Evolutionary conservation across 441 rosid species (phyloP), one percentile per base, ranked within the genome.

Genomic region (Adansonia grandidieri): DNA sequence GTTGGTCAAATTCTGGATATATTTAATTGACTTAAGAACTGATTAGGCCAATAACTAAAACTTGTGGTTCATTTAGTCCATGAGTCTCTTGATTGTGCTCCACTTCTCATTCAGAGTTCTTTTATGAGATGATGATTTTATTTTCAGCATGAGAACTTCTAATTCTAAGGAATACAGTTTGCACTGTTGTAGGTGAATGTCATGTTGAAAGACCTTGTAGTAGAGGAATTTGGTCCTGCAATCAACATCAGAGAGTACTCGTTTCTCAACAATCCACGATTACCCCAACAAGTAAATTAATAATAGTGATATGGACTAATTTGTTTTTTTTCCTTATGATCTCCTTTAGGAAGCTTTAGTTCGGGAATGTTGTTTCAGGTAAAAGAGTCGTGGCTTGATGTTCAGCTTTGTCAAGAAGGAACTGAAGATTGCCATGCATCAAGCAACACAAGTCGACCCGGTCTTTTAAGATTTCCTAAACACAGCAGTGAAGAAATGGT

Each of bases 381-480:
- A 70, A 92, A 90, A 82, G 96, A 93, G 77, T 96, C 98, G 45
- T 87, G 97, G 92, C 95, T 96, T 77, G 92, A 93, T 82, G 98
- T 96, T 85, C 92, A 89, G 79, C 91, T 93, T 75, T 96, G 98
- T 88, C 90, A 89, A 86, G 96, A 81, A 80, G 97, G 93, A 80
- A 84, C 82, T 13, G 73, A 84, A 62, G 90, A 83, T 79, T 96
- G 99, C 63, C 80, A 77, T 61, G 88, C 85, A 19, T 82, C 91
- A 58, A 89, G 83, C 80, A 84, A 75, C 76, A 86, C 87, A 73
- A 88, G 82, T 77, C 81, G 78, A 20, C 82, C 82, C 10, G 86
- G 92, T 61, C 70, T 86, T 80, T 88, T 96, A 79, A 91, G 82
- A 84, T 91, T 96, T 81, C 99, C 98, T 48, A 93, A 85, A 80